These are phyloP conservation scores for Xeromyces bisporus DNA, from an alignment of 495 filamentous ascomycete species.

Conservation along the genomic window DNA sequence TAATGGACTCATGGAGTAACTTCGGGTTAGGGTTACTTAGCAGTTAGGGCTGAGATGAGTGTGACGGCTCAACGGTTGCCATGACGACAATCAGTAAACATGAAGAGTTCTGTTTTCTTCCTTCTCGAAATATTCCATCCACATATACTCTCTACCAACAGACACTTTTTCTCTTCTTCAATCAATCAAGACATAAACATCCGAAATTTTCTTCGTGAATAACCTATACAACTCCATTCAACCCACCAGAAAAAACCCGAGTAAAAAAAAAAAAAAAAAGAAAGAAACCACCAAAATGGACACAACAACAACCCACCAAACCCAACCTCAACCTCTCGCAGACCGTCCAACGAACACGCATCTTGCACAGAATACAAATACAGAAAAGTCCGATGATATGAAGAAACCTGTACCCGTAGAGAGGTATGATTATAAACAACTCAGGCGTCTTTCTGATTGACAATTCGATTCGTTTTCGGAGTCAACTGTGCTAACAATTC, in stretches of 20 bases:
- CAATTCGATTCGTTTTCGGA: no score
- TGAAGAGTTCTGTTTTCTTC: conserved; percentile 15
- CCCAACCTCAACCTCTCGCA: conserved; percentile 24
- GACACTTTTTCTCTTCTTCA: neutral
- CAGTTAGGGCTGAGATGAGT: neutral
- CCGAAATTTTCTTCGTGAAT: no score
- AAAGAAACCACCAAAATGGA: no score
- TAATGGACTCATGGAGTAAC: no score
- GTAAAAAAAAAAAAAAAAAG: no score
- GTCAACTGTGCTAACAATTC: neutral
- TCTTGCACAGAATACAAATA: conserved; percentile 12
- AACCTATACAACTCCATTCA: neutral
- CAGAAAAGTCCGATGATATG: conserved; percentile 18
- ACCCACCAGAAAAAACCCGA: no score
- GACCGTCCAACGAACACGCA: conserved; percentile 31
- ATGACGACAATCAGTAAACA: conserved; percentile 34
- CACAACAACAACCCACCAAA: conserved; percentile 13
- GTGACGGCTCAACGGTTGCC: conserved; percentile 17
- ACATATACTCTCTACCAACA: conserved; percentile 7
- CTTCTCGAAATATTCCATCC: no score
- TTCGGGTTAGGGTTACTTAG: no score
- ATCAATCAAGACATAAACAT: neutral
- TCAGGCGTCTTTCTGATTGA: no score
- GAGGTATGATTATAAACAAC: no score
- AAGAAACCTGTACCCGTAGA: no score